These are phyloP conservation scores for Hyaloperonospora arabidopsidis DNA, from an alignment of 352 stramenopile genomes.

Conservation along the genomic window DNA sequence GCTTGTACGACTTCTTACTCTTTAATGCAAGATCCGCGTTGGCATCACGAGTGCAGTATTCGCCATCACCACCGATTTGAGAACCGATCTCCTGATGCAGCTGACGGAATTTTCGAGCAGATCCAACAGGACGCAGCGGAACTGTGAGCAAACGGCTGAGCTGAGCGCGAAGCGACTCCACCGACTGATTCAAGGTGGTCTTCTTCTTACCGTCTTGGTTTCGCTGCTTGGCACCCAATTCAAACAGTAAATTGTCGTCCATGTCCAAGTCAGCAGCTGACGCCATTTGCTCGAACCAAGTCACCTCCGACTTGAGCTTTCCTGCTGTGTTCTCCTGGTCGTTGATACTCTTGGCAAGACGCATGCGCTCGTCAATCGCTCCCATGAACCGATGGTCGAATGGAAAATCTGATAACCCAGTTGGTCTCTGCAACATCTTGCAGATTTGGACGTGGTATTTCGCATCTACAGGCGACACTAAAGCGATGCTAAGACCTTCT, in stretches of 20 bases:
- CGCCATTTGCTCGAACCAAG: conserved; percentile 83
- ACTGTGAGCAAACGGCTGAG: conserved; percentile 49
- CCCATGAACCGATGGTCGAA: conserved; percentile 77
- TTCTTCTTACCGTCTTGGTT: conserved; percentile 42
- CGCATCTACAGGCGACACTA: conserved; percentile 68
- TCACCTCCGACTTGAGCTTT: conserved; percentile 78
- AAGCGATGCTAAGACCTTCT: conserved; percentile 77
- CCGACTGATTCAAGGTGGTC: conserved; percentile 40
- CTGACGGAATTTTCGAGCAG: conserved; percentile 73
- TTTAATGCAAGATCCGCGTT: conserved; percentile 63
- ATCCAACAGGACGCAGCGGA: conserved; percentile 68
- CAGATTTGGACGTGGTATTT: conserved; percentile 83
- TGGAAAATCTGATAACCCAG: conserved; percentile 69
- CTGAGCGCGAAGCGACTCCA: conserved; percentile 49
- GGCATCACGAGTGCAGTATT: conserved; percentile 72
- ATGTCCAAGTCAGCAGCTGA: conserved; percentile 70
- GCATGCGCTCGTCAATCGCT: conserved; percentile 66
- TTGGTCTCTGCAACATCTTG: conserved; percentile 78
- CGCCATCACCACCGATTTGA: conserved; percentile 51
- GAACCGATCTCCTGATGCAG: conserved; percentile 70
- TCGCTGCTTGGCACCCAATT: conserved; percentile 58
- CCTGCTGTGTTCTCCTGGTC: conserved; percentile 63
- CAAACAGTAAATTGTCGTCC: conserved; percentile 69
- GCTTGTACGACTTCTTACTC: conserved; percentile 78
- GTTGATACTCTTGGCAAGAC: conserved; percentile 74